phyloP scores from a whole-genome alignment of 306 rosid genomes.

The Cajanus cajan region DNA sequence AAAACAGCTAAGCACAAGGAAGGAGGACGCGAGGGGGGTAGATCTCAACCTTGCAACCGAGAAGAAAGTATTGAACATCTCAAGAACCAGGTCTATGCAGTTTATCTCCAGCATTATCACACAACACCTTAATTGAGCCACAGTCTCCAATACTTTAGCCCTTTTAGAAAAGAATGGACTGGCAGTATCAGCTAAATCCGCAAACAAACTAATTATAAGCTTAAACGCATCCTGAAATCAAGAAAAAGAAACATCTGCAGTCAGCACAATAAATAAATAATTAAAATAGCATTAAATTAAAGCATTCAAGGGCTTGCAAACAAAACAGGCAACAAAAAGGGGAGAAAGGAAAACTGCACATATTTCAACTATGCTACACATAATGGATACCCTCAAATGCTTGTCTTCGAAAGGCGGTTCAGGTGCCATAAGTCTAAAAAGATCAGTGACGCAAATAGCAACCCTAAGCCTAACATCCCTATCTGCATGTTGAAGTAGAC shows the following conservation, averaged over 20 bases:
- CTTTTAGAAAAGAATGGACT: conserved; percentile 69
- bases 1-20: conserved; percentile 19
- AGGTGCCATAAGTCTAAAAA: conserved; percentile 82
- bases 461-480: conserved; percentile 81
- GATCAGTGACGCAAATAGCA: conserved; percentile 69
- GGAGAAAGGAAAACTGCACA: background rate
- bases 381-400: conserved; percentile 60
- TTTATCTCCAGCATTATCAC: conserved; percentile 85
- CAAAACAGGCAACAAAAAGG: background rate
- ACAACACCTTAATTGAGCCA: conserved; percentile 72
- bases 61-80: conserved; percentile 77
- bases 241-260: conserved; percentile 1
- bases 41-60: conserved; percentile 68
- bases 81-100: conserved; percentile 62
- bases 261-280: background rate
- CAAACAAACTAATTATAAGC: conserved; percentile 64
- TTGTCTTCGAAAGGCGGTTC: conserved; percentile 73
- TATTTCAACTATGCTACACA: background rate
- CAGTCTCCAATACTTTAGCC: conserved; percentile 78
- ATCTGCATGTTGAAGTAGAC: conserved; percentile 65
- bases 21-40: conserved; percentile 15
- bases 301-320: background rate
- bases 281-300: background rate
- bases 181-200: conserved; percentile 65
- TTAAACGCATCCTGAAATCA: conserved; percentile 67